Evolutionary conservation across 140 eudicot genomes (phyloP), one percentile per base, ranked within the genome.

Genomic region (Senecio squalidus): DNA sequence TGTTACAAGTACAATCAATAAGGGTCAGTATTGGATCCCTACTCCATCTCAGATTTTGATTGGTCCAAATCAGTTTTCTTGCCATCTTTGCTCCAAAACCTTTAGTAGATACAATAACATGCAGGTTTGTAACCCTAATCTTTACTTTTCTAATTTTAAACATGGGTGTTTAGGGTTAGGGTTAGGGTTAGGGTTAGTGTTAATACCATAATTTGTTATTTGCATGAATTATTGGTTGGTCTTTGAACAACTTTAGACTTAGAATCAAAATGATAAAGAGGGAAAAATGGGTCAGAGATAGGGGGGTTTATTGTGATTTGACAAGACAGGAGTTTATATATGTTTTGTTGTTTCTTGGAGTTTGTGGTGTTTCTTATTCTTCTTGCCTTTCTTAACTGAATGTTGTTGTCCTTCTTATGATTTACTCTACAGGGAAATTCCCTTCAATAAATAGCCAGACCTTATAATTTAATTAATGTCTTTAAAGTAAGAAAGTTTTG

Each of bases 1-100:
- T 44, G 78, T 81, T 40, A 60, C 73, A 70, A 78, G 72, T 63
- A 69, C 72, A 49, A 44, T 84, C 22, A 78, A 75, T 33, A 85
- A 75, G 74, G 86, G 94, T 51, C 85, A 85, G 61, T 85, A 81
- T 34, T 85, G 95, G 95, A 85, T 85, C 70, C 95, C 95, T 22
- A 75, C 83, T 15, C 86, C 90, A 48, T 65, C 80, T 24, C 95
- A 85, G 69, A 85, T 85, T 33, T 81, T 85, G 64, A 70, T 53
- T 45, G 95, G 95, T 30, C 95, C 95, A 34, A 82, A 80, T 28
- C 94, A 81, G 58, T 85, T 85, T 54, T 81, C 94, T 21, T 85
- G 94, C 57, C 89, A 76, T 64, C 79, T 85, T 73, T 85, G 94
- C 54, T 69, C 16, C 83, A 85, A 85, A 73, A 81, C 80, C 68